Evolutionary conservation across 805 yeast species (phyloP).

Genomic region (Millerago galiae): DNA sequence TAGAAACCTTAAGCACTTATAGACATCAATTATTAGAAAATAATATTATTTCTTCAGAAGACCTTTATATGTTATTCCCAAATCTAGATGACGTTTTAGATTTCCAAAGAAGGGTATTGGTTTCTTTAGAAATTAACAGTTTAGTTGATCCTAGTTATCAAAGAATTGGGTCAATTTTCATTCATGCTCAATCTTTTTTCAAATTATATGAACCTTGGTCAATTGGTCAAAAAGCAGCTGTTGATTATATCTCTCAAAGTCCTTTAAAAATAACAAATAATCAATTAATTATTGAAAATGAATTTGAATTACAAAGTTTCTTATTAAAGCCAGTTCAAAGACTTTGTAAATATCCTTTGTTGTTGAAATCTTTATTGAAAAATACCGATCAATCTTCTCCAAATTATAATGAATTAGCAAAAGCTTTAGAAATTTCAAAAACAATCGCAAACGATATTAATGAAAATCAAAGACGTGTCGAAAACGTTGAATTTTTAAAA

Average conservation of each 20-base stretch:
- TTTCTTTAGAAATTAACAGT: constrained; percentile 86
- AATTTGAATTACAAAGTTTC: constrained; percentile 83
- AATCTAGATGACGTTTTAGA: constrained; percentile 78
- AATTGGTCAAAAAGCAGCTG: constrained; percentile 79
- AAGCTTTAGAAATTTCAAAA: constrained; percentile 68
- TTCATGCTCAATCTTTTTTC: constrained; percentile 81
- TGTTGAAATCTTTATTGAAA: constrained; percentile 70
- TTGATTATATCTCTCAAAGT: constrained; percentile 65
- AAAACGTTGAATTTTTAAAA: constrained; percentile 66
- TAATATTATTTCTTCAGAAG: constrained; percentile 71
- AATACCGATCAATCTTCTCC: constrained; percentile 47
- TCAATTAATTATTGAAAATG: constrained; percentile 64
- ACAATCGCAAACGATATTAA: constrained; percentile 84
- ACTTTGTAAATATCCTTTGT: constrained; percentile 87
- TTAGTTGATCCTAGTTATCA: constrained; percentile 68
- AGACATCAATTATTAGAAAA: constrained; percentile 59
- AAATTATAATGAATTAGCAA: constrained; percentile 56
- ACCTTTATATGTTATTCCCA: constrained; percentile 77
- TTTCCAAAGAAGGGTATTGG: constrained; percentile 82
- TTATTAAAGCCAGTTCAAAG: constrained; percentile 93
- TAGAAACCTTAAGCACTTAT: constrained; percentile 67
- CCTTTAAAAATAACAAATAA: constrained; percentile 44
- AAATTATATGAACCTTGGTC: constrained; percentile 93
- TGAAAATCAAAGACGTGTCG: constrained; percentile 90
- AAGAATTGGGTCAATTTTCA: constrained; percentile 82